Conservation (phyloP, 2,329 filamentous ascomycete genomes). For the Botrytis deweyae region DNA sequence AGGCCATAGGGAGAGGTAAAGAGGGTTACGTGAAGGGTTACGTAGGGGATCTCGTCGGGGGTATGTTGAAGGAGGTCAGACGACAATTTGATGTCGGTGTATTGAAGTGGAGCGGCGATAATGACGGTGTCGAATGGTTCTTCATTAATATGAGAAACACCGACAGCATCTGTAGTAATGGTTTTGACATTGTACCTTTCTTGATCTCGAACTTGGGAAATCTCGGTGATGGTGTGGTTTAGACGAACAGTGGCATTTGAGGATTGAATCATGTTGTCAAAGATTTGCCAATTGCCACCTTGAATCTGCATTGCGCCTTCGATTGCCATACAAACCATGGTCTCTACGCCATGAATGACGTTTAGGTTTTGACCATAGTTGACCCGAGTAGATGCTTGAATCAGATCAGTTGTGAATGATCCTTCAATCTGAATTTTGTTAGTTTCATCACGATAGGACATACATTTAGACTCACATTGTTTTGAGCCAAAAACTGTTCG, state of each 20-base stretch:
- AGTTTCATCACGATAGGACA: slow-evolving; percentile 12
- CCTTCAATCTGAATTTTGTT: slow-evolving; percentile 53
- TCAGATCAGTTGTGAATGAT: slow-evolving; percentile 73
- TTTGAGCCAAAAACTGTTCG: slow-evolving; percentile 65
- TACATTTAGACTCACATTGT: slow-evolving; percentile 48
- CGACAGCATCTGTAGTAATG: slow-evolving; percentile 23
- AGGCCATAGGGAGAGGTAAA: slow-evolving; percentile 77
- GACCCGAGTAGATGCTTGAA: slow-evolving; percentile 87
- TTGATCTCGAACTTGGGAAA: slow-evolving; percentile 50
- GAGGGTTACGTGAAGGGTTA: slow-evolving; percentile 82
- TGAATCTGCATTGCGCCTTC: slow-evolving; percentile 76
- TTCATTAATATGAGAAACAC: slow-evolving; percentile 24
- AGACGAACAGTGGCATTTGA: slow-evolving; percentile 61
- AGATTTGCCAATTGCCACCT: slow-evolving; percentile 94
- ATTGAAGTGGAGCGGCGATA: slow-evolving; percentile 82
- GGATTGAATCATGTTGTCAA: slow-evolving; percentile 71
- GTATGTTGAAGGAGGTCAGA: slow-evolving; percentile 64
- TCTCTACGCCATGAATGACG: slow-evolving; percentile 84
- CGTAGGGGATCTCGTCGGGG: slow-evolving; percentile 82
- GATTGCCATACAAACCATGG: slow-evolving; percentile 86
- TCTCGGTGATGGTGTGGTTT: slow-evolving; percentile 65
- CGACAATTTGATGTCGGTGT: slow-evolving; percentile 64
- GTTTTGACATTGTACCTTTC: slow-evolving; percentile 49
- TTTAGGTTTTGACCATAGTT: slow-evolving; percentile 91
- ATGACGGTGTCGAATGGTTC: slow-evolving; percentile 73